Evolutionary conservation across 495 filamentous ascomycete species (phyloP), one percentile per base, ranked within the genome.

Genomic region (Clavariopsis aquatica): DNA sequence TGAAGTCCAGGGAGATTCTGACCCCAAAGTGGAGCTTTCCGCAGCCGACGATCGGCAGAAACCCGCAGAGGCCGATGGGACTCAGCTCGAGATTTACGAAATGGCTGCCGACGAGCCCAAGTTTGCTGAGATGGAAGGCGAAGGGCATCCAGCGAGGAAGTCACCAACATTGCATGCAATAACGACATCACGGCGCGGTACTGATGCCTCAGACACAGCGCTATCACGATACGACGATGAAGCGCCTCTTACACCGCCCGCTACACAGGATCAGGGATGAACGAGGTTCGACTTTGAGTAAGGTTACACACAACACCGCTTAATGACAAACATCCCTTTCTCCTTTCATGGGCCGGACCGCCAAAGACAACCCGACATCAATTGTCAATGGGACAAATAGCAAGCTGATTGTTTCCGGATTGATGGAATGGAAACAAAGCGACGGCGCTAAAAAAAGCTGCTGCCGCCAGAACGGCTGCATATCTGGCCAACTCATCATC

Each of bases 61-160:
- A 46, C 57, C 62, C 27, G 56, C 34, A 5, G 62, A 65, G 56
- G 52, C 31, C 6, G 66, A 64, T n/a, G 66, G 60, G 10, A 31
- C 41, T 23, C 31, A 15, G 22, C 19, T 23, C 1, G n/a, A 38
- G 43, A 52, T 69, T 8, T 58, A 57, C 49, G 66, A 69, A 34
- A 57, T 69, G 62, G 57, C 66, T 27, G 62, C 49, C 15, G 66
- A 62, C 7, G 62, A 61, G 1, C 27, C 57, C 0, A 57, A 69
- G 31, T 26, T 17, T 19, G 38, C 38, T 43, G 66, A 69, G 47
- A 60, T 66, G 64, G 56, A 60, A 43, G 57, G 64, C 13, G 57
- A 66, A 56, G 47, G 56, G 6, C 57, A 46, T 24, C 1, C 31
- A 4, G n/a, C 23, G 17, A 36, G 46, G 22, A 59, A 31, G 23